Evolutionary conservation across 1,284 basidiomycete genomes (phyloP), one percentile per base, ranked within the genome.

Genomic region (Phellopilus nigrolimitatus): DNA sequence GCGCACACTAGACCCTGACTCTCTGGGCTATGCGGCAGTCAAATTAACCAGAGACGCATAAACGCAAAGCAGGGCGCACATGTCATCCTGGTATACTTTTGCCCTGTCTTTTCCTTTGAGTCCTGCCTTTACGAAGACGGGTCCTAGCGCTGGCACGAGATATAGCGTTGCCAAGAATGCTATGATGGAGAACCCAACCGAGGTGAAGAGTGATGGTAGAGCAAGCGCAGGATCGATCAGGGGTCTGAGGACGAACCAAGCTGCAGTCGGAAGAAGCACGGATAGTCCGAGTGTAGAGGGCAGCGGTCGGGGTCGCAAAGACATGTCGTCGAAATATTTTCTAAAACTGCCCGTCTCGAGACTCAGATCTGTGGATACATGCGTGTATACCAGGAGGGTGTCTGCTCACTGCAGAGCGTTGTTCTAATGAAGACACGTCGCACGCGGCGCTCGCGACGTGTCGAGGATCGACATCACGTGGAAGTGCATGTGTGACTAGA

Each of bases 1-100:
- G 95, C 94, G 59, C 88, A 89, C 39, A 97, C 87, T 37, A 98
- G 80, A 1, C 97, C 95, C 55, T 90, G 79, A 56, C 90, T 91
- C 71, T 99, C 97, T 30, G 97, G 95, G 61, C 95, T 97, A 61
- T 33, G 5, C 53, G 34, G 19, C 8, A 17, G 12, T 37, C 24
- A 17, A 19, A 19, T 15, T 13, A 24, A 21, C 15, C 15, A 44
- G 30, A 44, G 4, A 44, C 15, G 42, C 42, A 22, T 13, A 41
- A 31, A 44, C 6, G 13, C 4, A 21, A 42, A 28, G 34, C 27
- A 12, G n/a, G 37, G 76, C 87, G 64, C 59, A 92, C 88, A 94
- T 86, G 36, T 80, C 77, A 51, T 75, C 79, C 22, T 75, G 70
- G 60, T 84, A 84, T 42, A 72, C 79, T 70, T 95, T 95, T 40